A percentile compares a stretch with the other conserved stretches of the same genome.
phyloP scores from a whole-genome alignment of 1,284 basidiomycete species.

The Ceratobasidium sp. region DNA sequence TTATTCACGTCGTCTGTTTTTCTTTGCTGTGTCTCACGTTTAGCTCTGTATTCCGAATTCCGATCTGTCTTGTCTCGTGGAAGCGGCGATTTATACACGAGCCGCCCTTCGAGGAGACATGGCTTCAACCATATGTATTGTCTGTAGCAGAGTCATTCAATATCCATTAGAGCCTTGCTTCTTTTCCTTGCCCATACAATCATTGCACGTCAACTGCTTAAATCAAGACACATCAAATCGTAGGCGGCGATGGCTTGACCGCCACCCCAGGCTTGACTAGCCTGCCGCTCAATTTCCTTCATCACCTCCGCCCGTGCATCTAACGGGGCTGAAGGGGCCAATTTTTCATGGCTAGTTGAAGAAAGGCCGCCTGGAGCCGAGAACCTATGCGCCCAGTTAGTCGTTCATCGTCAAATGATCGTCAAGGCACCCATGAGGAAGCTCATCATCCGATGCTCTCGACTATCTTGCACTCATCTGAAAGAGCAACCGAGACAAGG shows the following conservation, averaged over 20 bases:
- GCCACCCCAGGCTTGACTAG: slow-evolving; percentile 63
- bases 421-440: slow-evolving; percentile 40
- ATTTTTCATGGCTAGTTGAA: slow-evolving; percentile 50
- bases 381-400: slow-evolving; percentile 55
- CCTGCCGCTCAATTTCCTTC: slow-evolving; percentile 70
- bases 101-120: slow-evolving; percentile 33
- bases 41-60: slow-evolving; percentile 15
- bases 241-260: slow-evolving; percentile 63
- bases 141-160: slow-evolving; percentile 9
- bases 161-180: slow-evolving; percentile 3
- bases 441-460: slow-evolving; percentile 41
- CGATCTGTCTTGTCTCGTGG: not conserved
- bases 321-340: slow-evolving; percentile 50
- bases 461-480: not conserved
- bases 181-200: no score
- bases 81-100: slow-evolving; percentile 40
- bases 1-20: slow-evolving; percentile 3
- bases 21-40: not conserved
- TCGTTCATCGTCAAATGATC: slow-evolving; percentile 14
- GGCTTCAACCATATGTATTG: slow-evolving; percentile 4
- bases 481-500: not conserved
- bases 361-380: slow-evolving; percentile 51
- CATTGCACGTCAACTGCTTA: slow-evolving; percentile 54
- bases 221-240: slow-evolving; percentile 68
- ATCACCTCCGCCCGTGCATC: slow-evolving; percentile 55